Conservation (phyloP, 1,284 basidiomycete species). For the Ceratobasidium sp. region DNA sequence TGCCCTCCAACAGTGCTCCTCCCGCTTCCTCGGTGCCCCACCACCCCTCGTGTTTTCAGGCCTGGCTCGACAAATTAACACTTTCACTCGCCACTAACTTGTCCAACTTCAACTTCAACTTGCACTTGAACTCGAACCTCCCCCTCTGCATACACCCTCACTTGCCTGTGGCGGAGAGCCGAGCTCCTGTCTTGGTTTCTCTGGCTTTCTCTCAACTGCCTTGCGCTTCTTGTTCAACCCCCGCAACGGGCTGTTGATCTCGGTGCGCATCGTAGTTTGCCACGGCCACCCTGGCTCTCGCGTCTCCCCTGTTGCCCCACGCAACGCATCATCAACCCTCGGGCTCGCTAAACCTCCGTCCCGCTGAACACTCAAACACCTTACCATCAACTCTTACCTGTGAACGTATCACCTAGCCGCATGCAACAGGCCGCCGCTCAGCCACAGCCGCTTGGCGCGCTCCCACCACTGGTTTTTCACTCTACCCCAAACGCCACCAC, state of each 20-base stretch:
- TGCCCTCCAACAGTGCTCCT: constrained; percentile 19
- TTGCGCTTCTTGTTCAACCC: constrained; percentile 5
- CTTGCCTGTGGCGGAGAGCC: constrained; percentile 41
- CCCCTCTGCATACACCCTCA: constrained; percentile 38
- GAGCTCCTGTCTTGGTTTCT: constrained; percentile 30
- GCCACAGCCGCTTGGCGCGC: constrained; percentile 37
- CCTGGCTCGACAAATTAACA: constrained; percentile 39
- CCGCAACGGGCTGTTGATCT: neutral
- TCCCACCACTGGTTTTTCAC: constrained; percentile 44
- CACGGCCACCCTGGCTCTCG: constrained; percentile 32
- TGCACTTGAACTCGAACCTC: neutral
- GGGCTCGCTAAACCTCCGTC: constrained; percentile 16
- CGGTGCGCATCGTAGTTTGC: constrained; percentile 4
- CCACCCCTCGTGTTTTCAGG: constrained; percentile 37
- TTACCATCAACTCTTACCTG: neutral
- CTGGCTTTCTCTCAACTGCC: constrained; percentile 16
- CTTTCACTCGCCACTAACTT: neutral
- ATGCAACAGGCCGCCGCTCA: constrained; percentile 35
- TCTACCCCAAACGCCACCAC: constrained; percentile 21
- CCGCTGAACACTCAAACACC: neutral
- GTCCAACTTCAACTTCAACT: constrained; percentile 7
- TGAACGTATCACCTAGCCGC: neutral
- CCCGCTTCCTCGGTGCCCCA: constrained; percentile 20
- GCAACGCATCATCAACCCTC: neutral
- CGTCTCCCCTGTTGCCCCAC: neutral